Conservation (phyloP, 768 basidiomycete genomes). For the Auricularia heimuer region DNA sequence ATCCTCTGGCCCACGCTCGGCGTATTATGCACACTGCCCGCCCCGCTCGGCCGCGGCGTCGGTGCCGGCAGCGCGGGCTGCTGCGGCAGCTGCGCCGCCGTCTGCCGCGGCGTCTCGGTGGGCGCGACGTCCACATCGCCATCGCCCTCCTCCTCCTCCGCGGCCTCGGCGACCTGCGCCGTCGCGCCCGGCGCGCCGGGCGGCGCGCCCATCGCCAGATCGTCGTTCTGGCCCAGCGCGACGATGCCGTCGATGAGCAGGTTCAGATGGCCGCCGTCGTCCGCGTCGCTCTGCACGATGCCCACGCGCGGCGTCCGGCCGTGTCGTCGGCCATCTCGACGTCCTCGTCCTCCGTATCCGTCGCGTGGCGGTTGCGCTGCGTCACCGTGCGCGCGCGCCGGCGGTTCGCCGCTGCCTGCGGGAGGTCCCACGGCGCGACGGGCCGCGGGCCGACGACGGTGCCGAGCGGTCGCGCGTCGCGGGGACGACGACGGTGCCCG, state of each 20-base stretch:
- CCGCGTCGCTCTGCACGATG: constrained; percentile 6
- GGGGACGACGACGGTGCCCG: constrained; percentile 48
- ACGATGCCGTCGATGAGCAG: constrained; percentile 59
- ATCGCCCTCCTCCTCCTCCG: constrained; percentile 20
- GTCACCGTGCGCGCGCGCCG: constrained; percentile 11
- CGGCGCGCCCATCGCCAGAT: constrained; percentile 83
- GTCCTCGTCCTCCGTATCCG: constrained; percentile 71
- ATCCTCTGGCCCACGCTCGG: background rate
- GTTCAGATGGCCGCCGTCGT: constrained; percentile 6
- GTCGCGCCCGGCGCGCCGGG: constrained; percentile 80
- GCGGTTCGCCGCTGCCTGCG: background rate
- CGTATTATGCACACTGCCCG: background rate
- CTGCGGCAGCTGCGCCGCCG: background rate
- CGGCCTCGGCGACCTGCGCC: background rate
- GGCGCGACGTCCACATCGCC: constrained; percentile 5
- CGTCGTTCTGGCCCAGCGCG: constrained; percentile 62
- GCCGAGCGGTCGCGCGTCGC: constrained; percentile 52
- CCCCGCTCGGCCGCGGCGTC: background rate
- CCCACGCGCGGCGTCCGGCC: constrained; percentile 1
- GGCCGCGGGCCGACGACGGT: constrained; percentile 57
- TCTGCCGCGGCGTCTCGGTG: background rate
- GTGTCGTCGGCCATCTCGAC: constrained; percentile 12
- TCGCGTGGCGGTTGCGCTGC: constrained; percentile 36
- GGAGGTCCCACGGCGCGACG: constrained; percentile 38
- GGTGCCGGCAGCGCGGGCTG: background rate